Conservation (phyloP, 2,329 filamentous ascomycete genomes). For the Hortaea werneckii region DNA sequence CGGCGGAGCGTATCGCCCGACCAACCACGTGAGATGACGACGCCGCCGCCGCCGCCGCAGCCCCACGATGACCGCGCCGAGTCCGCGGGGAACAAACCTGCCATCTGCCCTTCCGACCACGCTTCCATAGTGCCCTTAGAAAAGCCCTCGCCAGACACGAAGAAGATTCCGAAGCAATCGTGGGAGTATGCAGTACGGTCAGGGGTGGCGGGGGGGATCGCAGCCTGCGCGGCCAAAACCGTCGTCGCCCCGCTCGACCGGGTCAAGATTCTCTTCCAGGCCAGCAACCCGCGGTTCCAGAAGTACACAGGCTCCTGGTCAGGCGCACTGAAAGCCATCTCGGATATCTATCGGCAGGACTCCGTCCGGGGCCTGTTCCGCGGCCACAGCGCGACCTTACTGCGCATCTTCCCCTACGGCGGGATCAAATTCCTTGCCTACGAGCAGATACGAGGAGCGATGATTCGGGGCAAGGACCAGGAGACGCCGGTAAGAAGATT, state of each 20-base stretch:
- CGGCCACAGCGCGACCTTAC: conserved; percentile 84
- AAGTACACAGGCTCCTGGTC: conserved; percentile 88
- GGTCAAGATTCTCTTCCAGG: conserved; percentile 97
- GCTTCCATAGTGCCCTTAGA: neutral
- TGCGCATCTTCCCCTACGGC: conserved; percentile 94
- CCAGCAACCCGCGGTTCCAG: conserved; percentile 83
- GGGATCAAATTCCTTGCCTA: conserved; percentile 97
- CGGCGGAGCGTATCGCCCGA: neutral
- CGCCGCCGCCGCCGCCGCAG: neutral
- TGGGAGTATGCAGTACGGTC: conserved; percentile 76
- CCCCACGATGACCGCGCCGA: too few species aligned
- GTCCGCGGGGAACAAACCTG: neutral
- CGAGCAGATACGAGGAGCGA: conserved; percentile 74
- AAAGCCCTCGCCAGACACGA: neutral
- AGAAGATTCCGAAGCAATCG: conserved; percentile 56
- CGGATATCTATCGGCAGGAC: conserved; percentile 68
- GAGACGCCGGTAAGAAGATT: conserved; percentile 75
- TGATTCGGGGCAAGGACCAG: conserved; percentile 62
- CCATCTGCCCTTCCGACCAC: neutral
- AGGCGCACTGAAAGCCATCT: conserved; percentile 71
- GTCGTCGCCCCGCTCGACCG: conserved; percentile 90
- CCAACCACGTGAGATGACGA: neutral
- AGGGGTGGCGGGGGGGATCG: conserved; percentile 76
- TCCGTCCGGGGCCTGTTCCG: conserved; percentile 73
- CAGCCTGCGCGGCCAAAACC: conserved; percentile 90